Conservation (phyloP, 73 alveolate species). For the Loxodes magnus region DNA sequence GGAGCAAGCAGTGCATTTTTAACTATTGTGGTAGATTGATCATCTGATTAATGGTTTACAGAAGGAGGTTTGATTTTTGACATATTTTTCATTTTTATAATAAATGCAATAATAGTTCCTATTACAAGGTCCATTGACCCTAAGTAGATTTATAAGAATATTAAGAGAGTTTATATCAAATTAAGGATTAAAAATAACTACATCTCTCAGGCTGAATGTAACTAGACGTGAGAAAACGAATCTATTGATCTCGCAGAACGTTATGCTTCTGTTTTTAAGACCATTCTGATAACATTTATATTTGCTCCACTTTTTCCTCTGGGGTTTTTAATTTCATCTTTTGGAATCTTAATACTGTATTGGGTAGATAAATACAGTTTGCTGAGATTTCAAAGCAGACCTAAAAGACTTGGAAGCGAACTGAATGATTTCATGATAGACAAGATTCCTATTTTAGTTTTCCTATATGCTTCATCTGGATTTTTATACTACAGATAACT, state of each 20-base stretch:
- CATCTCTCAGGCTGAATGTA: constrained; percentile 30
- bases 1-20: constrained; percentile 32
- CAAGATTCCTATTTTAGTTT: constrained; percentile 3
- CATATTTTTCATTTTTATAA: constrained; percentile 13
- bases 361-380: constrained; percentile 44
- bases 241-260: constrained; percentile 41
- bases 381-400: constrained; percentile 28
- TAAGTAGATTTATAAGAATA: constrained; percentile 8
- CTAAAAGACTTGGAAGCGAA: constrained; percentile 28
- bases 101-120: constrained; percentile 28
- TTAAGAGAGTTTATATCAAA: constrained; percentile 9
- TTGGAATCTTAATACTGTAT: constrained; percentile 24
- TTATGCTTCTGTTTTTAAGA: constrained; percentile 21
- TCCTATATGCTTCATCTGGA: background rate
- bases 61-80: constrained; percentile 30
- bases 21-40: constrained; percentile 19
- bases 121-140: constrained; percentile 15
- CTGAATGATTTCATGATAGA: constrained; percentile 22
- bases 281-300: constrained; percentile 26
- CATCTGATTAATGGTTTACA: constrained; percentile 18
- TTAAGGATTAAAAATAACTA: constrained; percentile 12
- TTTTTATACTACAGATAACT: background rate
- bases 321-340: constrained; percentile 23
- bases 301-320: constrained; percentile 45
- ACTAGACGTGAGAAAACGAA: constrained; percentile 29